Evolutionary conservation across 148 eudicot genomes (phyloP).

Genomic region (Talinum fruticosum): DNA sequence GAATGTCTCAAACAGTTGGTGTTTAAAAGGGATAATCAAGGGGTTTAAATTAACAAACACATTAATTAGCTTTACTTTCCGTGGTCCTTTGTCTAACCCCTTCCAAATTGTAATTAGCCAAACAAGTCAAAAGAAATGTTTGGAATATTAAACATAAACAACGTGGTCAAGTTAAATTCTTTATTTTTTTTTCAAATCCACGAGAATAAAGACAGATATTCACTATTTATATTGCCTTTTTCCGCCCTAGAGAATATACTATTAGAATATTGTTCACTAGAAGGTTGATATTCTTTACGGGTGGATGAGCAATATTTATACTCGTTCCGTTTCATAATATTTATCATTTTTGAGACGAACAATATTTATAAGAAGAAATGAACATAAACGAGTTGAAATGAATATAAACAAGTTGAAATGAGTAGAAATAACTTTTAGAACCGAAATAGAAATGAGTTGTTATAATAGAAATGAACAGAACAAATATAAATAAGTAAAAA

Average conservation of each 20-base stretch:
- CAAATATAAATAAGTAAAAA: too few species aligned
- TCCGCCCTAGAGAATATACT: background rate
- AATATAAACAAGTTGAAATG: too few species aligned
- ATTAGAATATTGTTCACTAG: background rate
- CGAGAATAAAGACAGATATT: background rate
- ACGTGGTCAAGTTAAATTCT: background rate
- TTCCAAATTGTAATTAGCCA: background rate
- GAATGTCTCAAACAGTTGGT: background rate
- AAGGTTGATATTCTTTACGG: too few species aligned
- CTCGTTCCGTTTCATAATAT: too few species aligned
- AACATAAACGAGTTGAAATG: too few species aligned
- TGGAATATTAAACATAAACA: background rate
- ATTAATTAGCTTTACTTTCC: background rate
- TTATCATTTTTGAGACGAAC: too few species aligned
- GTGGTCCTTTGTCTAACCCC: background rate
- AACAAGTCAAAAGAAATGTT: background rate
- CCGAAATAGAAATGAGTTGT: too few species aligned
- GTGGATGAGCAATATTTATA: too few species aligned
- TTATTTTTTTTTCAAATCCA: background rate
- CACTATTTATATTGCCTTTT: background rate
- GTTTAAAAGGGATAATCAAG: too few species aligned
- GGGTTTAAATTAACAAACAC: background rate
- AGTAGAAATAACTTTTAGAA: too few species aligned
- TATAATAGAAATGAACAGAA: too few species aligned
- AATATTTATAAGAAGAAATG: too few species aligned